These are phyloP conservation scores for Talaromyces sp. DNA, from an alignment of 2,329 filamentous ascomycete genomes.

Conservation along the genomic window DNA sequence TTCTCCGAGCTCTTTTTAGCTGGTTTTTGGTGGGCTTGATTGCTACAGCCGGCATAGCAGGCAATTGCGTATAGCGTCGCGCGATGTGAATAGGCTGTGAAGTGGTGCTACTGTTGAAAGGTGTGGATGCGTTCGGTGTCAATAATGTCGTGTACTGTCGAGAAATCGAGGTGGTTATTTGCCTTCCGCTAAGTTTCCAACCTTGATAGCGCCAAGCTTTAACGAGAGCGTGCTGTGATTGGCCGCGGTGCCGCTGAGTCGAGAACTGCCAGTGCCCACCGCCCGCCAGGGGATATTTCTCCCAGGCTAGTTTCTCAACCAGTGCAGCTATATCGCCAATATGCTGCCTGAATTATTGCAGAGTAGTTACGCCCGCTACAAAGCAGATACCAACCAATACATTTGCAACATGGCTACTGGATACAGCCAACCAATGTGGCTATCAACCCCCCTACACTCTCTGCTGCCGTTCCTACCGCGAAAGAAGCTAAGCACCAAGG, in stretches of 20 bases:
- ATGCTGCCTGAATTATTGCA: constrained; percentile 31
- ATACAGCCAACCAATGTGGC: constrained; percentile 29
- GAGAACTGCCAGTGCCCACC: too few species aligned
- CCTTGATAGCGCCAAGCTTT: neutral
- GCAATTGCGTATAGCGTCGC: neutral
- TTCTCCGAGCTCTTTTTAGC: constrained; percentile 21
- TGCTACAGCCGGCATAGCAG: constrained; percentile 18
- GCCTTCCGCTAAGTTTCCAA: neutral
- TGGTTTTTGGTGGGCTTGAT: constrained; percentile 21
- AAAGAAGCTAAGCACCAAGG: constrained; percentile 17
- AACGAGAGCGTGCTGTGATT: neutral
- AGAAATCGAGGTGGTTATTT: neutral
- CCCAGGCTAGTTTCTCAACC: too few species aligned
- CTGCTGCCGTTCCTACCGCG: constrained; percentile 1
- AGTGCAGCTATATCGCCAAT: neutral
- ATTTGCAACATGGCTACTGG: constrained; percentile 32
- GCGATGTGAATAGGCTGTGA: neutral
- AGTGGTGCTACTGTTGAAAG: neutral
- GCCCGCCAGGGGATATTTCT: too few species aligned
- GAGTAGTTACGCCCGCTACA: constrained; percentile 31
- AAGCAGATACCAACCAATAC: constrained; percentile 30
- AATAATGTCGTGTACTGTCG: neutral
- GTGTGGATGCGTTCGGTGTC: neutral
- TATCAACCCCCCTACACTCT: constrained; percentile 23
- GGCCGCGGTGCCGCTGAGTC: neutral